Percentiles rank a stretch among this genome's conserved stretches.
These are phyloP conservation scores for Cupressus sempervirens DNA, from an alignment of 75 land plant genomes.

Conservation along the genomic window DNA sequence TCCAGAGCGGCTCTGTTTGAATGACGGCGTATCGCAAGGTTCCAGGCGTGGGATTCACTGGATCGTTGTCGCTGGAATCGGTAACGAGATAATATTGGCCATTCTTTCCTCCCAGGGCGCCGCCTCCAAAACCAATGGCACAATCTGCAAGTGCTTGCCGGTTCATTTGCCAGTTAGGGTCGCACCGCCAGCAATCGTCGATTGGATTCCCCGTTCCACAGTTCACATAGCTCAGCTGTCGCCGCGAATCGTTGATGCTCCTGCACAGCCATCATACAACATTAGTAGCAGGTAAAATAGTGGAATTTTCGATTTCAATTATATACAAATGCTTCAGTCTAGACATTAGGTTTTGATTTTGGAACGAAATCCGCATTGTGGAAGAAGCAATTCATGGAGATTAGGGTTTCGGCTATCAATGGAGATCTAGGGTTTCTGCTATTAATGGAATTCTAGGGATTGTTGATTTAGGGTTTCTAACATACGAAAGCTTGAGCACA, in stretches of 20 bases:
- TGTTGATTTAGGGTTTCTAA: too few species aligned
- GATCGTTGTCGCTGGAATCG: constrained; percentile 51
- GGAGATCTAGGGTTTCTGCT: too few species aligned
- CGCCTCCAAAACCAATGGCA: constrained; percentile 41
- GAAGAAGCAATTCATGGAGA: too few species aligned
- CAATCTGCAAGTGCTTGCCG: constrained; percentile 44
- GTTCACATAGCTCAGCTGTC: constrained; percentile 1
- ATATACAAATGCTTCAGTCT: neutral
- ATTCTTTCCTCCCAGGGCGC: constrained; percentile 35
- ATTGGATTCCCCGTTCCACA: constrained; percentile 37
- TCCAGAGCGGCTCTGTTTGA: constrained; percentile 74
- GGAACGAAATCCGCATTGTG: too few species aligned
- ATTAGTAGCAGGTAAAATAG: neutral
- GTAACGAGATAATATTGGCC: constrained; percentile 39
- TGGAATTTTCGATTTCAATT: too few species aligned
- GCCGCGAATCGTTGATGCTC: neutral
- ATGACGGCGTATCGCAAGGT: constrained; percentile 64
- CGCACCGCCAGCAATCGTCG: constrained; percentile 47
- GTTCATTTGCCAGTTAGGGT: constrained; percentile 29
- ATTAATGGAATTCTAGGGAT: too few species aligned
- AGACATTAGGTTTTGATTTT: too few species aligned
- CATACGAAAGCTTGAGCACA: too few species aligned
- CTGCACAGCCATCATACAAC: neutral
- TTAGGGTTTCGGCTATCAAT: too few species aligned
- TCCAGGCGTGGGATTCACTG: constrained; percentile 56